Conservation (phyloP, 2,329 filamentous ascomycete genomes). For the Colletotrichum lentis region DNA sequence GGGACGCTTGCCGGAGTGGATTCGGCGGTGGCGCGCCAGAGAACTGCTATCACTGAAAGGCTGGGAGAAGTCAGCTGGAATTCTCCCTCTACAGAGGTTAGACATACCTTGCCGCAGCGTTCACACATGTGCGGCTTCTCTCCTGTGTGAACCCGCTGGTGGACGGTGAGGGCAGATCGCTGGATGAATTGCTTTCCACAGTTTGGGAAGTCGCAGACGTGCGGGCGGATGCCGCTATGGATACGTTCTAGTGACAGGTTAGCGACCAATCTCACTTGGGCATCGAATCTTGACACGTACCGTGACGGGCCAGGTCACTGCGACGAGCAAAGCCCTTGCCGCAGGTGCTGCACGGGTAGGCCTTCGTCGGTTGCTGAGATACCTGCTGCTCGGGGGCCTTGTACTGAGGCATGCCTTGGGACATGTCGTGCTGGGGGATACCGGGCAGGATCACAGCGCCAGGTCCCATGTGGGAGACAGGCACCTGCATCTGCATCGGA, state of each 20-base stretch:
- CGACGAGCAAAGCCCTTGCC: conserved; percentile 90
- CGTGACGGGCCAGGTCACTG: conserved; percentile 93
- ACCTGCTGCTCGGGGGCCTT: conserved; percentile 38
- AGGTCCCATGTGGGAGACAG: conserved; percentile 45
- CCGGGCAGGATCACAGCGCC: conserved; percentile 54
- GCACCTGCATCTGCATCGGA: conserved; percentile 54
- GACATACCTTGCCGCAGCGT: conserved; percentile 85
- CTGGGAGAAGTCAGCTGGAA: conserved; percentile 56
- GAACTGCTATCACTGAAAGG: conserved; percentile 97
- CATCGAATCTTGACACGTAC: conserved; percentile 61
- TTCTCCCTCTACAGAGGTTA: not conserved
- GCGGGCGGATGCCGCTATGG: conserved; percentile 88
- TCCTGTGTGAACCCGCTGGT: conserved; percentile 93
- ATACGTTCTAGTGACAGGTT: conserved; percentile 77
- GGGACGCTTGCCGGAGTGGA: conserved; percentile 92
- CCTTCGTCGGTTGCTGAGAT: conserved; percentile 37
- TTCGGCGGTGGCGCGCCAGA: conserved; percentile 88
- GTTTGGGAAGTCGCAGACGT: conserved; percentile 86
- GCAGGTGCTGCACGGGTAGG: conserved; percentile 83
- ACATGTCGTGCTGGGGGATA: conserved; percentile 48
- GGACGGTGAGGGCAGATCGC: conserved; percentile 92
- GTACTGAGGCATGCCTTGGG: conserved; percentile 41
- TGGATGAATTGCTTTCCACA: conserved; percentile 99
- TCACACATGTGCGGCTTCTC: conserved; percentile 99
- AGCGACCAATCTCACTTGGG: conserved; percentile 33